These are phyloP conservation scores for Juncus inflexus DNA, from an alignment of 176 grass and related monocot species.

Conservation along the genomic window DNA sequence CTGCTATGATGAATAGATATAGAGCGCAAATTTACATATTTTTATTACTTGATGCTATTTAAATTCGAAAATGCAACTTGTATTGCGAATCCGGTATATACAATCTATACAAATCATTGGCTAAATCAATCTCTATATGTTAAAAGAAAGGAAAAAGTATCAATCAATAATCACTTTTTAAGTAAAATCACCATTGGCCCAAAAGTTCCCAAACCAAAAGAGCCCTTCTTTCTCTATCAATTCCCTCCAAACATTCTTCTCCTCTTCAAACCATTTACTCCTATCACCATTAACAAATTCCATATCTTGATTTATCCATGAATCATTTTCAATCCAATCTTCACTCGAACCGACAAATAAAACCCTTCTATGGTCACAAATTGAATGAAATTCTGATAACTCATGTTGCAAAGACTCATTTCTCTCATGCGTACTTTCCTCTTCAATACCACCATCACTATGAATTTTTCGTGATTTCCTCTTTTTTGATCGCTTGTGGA, in stretches of 20 bases:
- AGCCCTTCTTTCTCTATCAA: conserved; percentile 45
- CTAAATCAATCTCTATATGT: too few relatives aligned
- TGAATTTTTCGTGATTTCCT: neutral
- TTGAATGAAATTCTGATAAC: neutral
- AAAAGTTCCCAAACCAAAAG: conserved; percentile 95
- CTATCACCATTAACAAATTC: conserved; percentile 9
- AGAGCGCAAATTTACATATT: neutral
- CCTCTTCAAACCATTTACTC: neutral
- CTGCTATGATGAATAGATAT: too few relatives aligned
- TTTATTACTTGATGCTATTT: neutral
- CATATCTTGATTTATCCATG: conserved; percentile 30
- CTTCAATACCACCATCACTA: conserved; percentile 19
- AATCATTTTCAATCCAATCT: neutral
- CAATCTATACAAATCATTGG: too few relatives aligned
- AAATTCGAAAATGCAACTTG: neutral
- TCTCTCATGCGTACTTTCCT: neutral
- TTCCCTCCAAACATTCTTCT: conserved; percentile 39
- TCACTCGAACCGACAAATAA: conserved; percentile 8
- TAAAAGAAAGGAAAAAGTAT: neutral
- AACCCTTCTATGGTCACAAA: neutral
- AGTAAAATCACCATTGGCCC: conserved; percentile 40
- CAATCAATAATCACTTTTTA: neutral
- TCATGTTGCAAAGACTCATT: conserved; percentile 6
- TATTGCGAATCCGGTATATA: neutral
- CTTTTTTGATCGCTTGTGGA: conserved; percentile 32